Evolutionary conservation across 305 asterid genomes (phyloP), one percentile per base, ranked within the genome.

Genomic region (Fraxinus velutina): DNA sequence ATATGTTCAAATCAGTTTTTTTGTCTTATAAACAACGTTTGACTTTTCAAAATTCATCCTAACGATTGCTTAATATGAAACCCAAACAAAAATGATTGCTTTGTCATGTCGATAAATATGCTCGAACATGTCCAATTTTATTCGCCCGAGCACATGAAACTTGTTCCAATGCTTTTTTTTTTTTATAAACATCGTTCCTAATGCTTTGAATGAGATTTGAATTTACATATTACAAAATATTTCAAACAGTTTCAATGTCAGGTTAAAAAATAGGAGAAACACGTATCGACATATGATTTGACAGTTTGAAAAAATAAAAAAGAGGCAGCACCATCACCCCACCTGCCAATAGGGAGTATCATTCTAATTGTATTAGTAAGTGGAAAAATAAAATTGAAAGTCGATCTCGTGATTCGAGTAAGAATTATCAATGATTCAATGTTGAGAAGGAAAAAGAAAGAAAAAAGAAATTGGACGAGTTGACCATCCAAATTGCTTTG

Each of bases 81-180:
- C 62, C 79, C 75, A 17, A 57, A 37, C 47, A 81, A 81, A 60
- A 75, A 47, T 19, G 80, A 22, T 32, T 10, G 34, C 73, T 72
- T 71, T 73, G n/a, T 33, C 47, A 12, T 10, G 52, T 10, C n/a
- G 52, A 44, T 42, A 42, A 42, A 42, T 42, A 10, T 42, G 52
- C n/a, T 44, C 52, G 17, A 47, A 1, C 17, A 12, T 1, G 4
- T 42, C 4, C 52, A 42, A 42, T 2, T 13, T 50, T 17, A n/a
- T 55, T 55, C 10, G 1, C 6, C 17, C 3, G 6, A 55, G 24
- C 24, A n/a, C 24, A 55, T n/a, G 22, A 5, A n/a, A 55, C 10
- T 2, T 44, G n/a, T 44, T 39, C 47, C 12, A 39, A 44, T 42
- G 50, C 0, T 8, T 10, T 42, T 9, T 42, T 10, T 42, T 42